Conservation (phyloP, 2,329 filamentous ascomycete genomes). For the Colletotrichum lini region DNA sequence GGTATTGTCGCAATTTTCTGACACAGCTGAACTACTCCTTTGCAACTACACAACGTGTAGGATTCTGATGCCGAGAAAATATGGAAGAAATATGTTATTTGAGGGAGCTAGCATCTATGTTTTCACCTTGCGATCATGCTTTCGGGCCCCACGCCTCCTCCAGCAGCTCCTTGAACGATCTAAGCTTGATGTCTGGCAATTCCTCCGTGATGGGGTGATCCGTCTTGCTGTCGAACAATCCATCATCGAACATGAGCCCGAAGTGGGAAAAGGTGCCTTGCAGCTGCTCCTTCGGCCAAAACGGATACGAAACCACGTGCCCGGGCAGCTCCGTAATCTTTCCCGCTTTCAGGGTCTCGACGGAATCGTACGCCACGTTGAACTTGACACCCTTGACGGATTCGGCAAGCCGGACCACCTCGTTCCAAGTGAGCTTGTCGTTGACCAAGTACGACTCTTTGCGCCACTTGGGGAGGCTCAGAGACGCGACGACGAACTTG, state of each 20-base stretch:
- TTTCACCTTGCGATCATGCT: too few species aligned
- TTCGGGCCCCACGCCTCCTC: slow-evolving; percentile 26
- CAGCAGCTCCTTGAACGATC: slow-evolving; percentile 44
- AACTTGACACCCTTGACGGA: slow-evolving; percentile 56
- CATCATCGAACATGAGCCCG: slow-evolving; percentile 42
- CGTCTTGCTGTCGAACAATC: slow-evolving; percentile 41
- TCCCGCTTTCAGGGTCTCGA: slow-evolving; percentile 52
- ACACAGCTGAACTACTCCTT: too few species aligned
- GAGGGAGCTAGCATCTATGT: too few species aligned
- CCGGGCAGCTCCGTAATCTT: slow-evolving; percentile 51
- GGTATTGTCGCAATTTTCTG: too few species aligned
- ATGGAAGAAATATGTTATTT: too few species aligned
- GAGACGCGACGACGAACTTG: slow-evolving; percentile 53
- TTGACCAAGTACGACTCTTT: slow-evolving; percentile 43
- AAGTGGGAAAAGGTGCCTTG: slow-evolving; percentile 45
- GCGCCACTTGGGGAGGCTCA: slow-evolving; percentile 58
- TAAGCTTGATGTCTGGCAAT: slow-evolving; percentile 47
- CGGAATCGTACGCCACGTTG: slow-evolving; percentile 50
- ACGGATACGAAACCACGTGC: slow-evolving; percentile 44
- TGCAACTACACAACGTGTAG: too few species aligned
- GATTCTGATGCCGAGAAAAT: too few species aligned
- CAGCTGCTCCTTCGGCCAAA: slow-evolving; percentile 44
- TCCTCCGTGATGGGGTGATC: slow-evolving; percentile 46
- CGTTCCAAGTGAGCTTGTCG: slow-evolving; percentile 49
- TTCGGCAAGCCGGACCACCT: slow-evolving; percentile 55